phyloP scores from a whole-genome alignment of 2,329 filamentous ascomycete species.

The Parafenestella ontariensis region DNA sequence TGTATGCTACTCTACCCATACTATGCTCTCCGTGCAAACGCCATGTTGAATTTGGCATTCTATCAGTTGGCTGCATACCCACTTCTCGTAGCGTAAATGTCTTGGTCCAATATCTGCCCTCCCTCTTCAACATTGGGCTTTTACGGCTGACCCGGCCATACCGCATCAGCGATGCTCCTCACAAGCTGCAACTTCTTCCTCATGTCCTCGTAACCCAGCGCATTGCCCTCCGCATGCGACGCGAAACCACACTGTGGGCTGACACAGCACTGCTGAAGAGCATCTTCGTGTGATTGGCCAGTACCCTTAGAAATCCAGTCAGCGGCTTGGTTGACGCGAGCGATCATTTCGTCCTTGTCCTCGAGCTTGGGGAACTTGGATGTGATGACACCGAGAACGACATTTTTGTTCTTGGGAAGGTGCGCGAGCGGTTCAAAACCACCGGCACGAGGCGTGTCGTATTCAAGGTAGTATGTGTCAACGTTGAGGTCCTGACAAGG shows the following conservation, averaged over 20 bases:
- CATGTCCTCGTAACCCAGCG: slow-evolving; percentile 73
- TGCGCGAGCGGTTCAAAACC: slow-evolving; percentile 56
- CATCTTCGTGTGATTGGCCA: slow-evolving; percentile 69
- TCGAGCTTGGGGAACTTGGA: slow-evolving; percentile 57
- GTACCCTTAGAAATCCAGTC: slow-evolving; percentile 74
- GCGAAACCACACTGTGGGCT: slow-evolving; percentile 57
- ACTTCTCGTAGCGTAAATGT: too few species aligned
- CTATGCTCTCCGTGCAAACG: not conserved
- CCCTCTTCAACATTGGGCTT: too few species aligned
- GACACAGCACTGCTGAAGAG: slow-evolving; percentile 66
- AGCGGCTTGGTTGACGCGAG: slow-evolving; percentile 59
- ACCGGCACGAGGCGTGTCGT: slow-evolving; percentile 57
- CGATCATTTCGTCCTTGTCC: slow-evolving; percentile 56
- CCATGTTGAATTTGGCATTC: not conserved
- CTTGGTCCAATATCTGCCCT: too few species aligned
- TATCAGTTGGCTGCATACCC: too few species aligned
- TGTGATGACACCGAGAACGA: slow-evolving; percentile 56
- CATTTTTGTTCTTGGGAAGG: slow-evolving; percentile 56
- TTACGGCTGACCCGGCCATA: slow-evolving; percentile 68
- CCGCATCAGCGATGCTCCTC: slow-evolving; percentile 73
- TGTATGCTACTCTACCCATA: too few species aligned
- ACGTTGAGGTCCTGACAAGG: slow-evolving; percentile 45
- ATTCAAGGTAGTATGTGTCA: slow-evolving; percentile 52
- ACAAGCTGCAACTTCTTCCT: slow-evolving; percentile 75
- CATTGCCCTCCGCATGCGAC: slow-evolving; percentile 76